A percentile compares a stretch with the other conserved stretches of the same genome.
phyloP scores from a whole-genome alignment of 2,329 filamentous ascomycete genomes.

The Ophiostoma quercus region DNA sequence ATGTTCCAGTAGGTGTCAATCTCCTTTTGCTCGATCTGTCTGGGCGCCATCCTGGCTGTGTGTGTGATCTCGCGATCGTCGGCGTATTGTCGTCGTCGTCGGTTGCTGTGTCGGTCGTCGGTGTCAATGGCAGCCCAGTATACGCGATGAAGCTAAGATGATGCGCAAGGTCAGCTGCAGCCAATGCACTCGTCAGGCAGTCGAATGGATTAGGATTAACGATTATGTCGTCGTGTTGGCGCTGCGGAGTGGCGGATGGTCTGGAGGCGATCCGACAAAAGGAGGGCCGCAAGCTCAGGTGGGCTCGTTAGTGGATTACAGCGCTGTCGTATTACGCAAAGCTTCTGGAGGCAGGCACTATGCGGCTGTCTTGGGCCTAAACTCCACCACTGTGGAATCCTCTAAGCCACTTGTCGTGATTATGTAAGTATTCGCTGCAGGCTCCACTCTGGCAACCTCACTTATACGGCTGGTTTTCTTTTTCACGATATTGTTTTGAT shows the following conservation, averaged over 20 bases:
- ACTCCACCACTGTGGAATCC: background rate
- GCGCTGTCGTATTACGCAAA: conserved; percentile 11
- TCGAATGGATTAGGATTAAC: background rate
- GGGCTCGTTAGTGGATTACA: background rate
- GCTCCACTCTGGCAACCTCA: background rate
- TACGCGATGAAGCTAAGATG: background rate
- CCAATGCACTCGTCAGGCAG: background rate
- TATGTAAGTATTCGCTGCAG: background rate
- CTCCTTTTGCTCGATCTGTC: conserved; percentile 57
- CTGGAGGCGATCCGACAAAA: conserved; percentile 9
- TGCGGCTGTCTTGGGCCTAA: background rate
- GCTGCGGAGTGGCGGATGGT: conserved; percentile 11
- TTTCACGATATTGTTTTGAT: background rate
- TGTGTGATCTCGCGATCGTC: conserved; percentile 1
- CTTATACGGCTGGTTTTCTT: background rate
- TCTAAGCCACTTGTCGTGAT: background rate
- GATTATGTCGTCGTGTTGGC: background rate
- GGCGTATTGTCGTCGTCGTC: background rate
- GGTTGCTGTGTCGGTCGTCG: background rate
- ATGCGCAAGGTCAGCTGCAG: background rate
- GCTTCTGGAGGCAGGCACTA: conserved; percentile 4
- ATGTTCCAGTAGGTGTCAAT: conserved; percentile 64
- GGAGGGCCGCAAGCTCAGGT: conserved; percentile 12
- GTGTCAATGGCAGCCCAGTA: background rate
- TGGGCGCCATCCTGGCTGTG: conserved; percentile 48